Evolutionary conservation across 2,329 filamentous ascomycete genomes (phyloP).

Genomic region (Epichloe glyceriae): DNA sequence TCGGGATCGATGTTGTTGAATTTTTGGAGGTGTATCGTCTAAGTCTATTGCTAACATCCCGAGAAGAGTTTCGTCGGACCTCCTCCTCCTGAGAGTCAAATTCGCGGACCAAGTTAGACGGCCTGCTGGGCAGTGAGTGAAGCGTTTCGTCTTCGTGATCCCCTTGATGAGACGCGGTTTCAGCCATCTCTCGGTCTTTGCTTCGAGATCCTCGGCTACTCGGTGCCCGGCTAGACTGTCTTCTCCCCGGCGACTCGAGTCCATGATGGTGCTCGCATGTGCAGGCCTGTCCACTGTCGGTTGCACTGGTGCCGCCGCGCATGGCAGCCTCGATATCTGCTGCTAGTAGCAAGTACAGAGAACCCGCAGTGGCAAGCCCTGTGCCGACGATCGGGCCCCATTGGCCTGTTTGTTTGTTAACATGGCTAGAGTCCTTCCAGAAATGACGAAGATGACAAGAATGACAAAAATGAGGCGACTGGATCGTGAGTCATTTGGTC

Average conservation of each 20-base stretch:
- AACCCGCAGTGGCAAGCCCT: slow-evolving; percentile 42
- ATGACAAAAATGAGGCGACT: neutral
- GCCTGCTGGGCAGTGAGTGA: neutral
- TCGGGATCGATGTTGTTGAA: neutral
- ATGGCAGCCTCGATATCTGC: slow-evolving; percentile 13
- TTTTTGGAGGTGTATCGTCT: neutral
- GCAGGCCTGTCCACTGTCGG: slow-evolving; percentile 3
- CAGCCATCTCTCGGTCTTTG: neutral
- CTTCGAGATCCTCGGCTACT: neutral
- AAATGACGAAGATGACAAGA: neutral
- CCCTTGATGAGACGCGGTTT: neutral
- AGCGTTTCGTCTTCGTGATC: neutral
- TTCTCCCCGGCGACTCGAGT: neutral
- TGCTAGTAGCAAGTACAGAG: slow-evolving; percentile 40
- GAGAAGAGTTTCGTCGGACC: neutral
- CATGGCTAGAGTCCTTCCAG: neutral
- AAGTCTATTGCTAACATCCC: neutral
- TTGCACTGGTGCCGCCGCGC: slow-evolving; percentile 4
- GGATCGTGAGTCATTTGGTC: too few species aligned
- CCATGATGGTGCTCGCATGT: slow-evolving; percentile 7
- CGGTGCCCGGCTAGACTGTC: neutral
- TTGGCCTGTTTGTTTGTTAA: slow-evolving; percentile 28
- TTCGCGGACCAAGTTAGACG: neutral
- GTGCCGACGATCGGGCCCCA: slow-evolving; percentile 49
- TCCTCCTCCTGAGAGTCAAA: neutral